Conservation (phyloP, 495 filamentous ascomycete genomes). For the Thermochaetoides thermophila region DNA sequence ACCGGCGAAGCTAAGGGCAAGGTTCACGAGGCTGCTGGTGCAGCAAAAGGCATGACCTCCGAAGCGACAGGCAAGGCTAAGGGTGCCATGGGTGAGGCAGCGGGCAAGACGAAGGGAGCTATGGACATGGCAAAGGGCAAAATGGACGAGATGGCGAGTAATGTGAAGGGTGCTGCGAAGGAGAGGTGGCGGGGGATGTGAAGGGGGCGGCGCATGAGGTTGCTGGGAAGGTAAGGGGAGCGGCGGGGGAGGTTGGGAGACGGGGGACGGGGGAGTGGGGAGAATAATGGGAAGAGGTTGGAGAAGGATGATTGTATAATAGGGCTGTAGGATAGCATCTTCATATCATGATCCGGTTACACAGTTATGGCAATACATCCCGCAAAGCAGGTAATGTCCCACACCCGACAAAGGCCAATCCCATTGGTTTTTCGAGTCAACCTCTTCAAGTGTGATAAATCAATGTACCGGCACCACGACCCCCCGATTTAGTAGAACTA, state of each 20-base stretch:
- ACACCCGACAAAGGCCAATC: no score
- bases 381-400: no score
- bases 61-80: constrained; percentile 13
- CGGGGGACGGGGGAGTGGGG: constrained; percentile 6
- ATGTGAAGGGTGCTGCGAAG: constrained; percentile 18
- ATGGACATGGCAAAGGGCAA: constrained; percentile 18
- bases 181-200: constrained; percentile 17
- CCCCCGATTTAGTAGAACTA: constrained; percentile 5
- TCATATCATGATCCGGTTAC: no score
- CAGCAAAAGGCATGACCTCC: constrained; percentile 8
- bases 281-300: background rate
- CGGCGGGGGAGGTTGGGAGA: background rate
- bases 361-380: no score
- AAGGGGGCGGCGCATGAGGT: constrained; percentile 24
- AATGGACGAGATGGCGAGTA: constrained; percentile 12
- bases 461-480: constrained; percentile 17
- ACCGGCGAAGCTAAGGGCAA: constrained; percentile 9
- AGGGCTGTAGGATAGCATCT: no score
- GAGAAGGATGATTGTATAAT: no score
- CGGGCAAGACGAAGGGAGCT: constrained; percentile 20
- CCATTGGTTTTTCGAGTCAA: no score
- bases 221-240: constrained; percentile 11
- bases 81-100: constrained; percentile 18
- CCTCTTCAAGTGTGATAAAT: background rate
- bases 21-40: constrained; percentile 11